These are phyloP conservation scores for Hyparrhenia diplandra DNA, from an alignment of 176 grass and related monocot genomes.

Conservation along the genomic window DNA sequence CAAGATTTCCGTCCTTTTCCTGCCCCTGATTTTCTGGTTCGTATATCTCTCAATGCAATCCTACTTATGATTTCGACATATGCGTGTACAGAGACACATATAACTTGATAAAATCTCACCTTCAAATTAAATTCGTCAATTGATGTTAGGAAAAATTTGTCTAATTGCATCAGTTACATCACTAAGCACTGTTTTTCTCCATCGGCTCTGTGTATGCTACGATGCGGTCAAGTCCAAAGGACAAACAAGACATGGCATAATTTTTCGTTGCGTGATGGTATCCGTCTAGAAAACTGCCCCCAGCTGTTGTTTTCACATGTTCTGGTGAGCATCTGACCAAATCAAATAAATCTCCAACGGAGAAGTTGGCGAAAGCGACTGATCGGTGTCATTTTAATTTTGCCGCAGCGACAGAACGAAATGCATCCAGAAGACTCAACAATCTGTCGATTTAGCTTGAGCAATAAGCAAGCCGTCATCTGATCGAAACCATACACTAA, in stretches of 20 bases:
- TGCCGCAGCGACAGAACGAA: too few relatives aligned
- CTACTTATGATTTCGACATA: not conserved
- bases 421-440: not conserved
- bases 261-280: not conserved
- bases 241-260: not conserved
- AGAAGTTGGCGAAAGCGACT: not conserved
- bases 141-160: not conserved
- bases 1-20: not conserved
- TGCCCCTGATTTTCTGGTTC: not conserved
- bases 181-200: not conserved
- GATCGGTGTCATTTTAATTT: not conserved
- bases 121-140: not conserved
- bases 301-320: not conserved
- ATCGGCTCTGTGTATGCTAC: not conserved
- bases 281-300: not conserved
- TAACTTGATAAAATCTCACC: not conserved
- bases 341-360: not conserved
- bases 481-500: conserved; percentile 30
- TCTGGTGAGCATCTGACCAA: not conserved
- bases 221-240: not conserved
- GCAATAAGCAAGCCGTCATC: not conserved
- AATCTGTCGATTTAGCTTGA: not conserved
- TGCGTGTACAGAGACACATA: not conserved
- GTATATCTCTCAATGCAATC: not conserved
- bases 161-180: too few relatives aligned